phyloP scores from a whole-genome alignment of 2,329 filamentous ascomycete species.

The Karstenula rhodostoma region DNA sequence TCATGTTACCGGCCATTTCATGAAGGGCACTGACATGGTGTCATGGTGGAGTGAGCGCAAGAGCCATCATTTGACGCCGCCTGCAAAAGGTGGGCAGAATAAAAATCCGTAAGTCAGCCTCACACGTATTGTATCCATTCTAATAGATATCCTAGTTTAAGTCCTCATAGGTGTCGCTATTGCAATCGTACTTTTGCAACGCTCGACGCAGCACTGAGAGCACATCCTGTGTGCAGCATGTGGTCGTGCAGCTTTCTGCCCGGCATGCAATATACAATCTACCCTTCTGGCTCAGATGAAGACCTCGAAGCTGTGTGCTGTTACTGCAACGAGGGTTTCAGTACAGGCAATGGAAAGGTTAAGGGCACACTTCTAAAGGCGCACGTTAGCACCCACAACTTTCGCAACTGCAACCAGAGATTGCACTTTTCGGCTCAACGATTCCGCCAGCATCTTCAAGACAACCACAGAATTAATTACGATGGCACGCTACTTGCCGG shows the following conservation, averaged over 20 bases:
- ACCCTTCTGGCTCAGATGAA: conserved; percentile 22
- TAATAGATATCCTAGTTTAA: conserved; percentile 17
- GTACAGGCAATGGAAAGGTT: conserved; percentile 30
- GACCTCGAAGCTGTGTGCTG: conserved; percentile 31
- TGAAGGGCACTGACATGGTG: conserved; percentile 35
- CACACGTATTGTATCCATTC: neutral
- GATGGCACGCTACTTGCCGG: conserved; percentile 34
- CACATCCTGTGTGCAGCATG: conserved; percentile 34
- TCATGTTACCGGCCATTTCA: conserved; percentile 38
- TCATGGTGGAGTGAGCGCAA: conserved; percentile 36
- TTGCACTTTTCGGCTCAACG: conserved; percentile 38
- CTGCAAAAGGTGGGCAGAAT: neutral
- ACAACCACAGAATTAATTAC: conserved; percentile 30
- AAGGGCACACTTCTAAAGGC: conserved; percentile 30
- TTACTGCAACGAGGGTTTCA: conserved; percentile 35
- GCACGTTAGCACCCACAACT: conserved; percentile 35
- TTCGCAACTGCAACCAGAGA: conserved; percentile 35
- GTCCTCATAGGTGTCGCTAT: conserved; percentile 32
- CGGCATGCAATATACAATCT: conserved; percentile 38
- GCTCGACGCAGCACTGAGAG: conserved; percentile 25
- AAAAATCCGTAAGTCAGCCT: conserved; percentile 25
- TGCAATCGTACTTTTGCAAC: conserved; percentile 31
- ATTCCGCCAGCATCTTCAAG: conserved; percentile 38
- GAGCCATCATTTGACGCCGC: conserved; percentile 23
- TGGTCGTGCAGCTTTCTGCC: conserved; percentile 40